Evolutionary conservation across 257 asterid species (phyloP).

Genomic region (Jasminum sambac): DNA sequence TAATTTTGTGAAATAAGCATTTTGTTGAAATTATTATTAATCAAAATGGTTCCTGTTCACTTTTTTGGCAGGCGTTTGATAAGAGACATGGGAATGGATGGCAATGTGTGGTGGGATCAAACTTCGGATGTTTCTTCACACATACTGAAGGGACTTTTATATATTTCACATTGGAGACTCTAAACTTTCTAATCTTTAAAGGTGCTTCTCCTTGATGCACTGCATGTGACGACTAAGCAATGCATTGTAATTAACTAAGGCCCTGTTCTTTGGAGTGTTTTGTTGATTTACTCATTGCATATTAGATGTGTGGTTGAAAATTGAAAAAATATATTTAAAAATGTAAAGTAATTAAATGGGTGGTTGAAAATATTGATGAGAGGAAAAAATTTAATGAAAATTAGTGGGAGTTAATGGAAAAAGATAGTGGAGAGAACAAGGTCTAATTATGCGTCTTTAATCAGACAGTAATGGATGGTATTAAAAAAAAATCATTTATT

Average conservation of each 20-base stretch:
- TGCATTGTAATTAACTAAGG: too few species aligned
- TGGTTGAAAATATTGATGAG: too few species aligned
- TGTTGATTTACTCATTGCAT: too few species aligned
- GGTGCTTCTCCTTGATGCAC: slow-evolving; percentile 51
- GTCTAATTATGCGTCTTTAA: background rate
- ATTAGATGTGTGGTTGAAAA: too few species aligned
- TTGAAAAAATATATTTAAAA: too few species aligned
- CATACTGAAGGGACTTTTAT: slow-evolving; percentile 81
- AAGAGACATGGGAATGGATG: slow-evolving; percentile 76
- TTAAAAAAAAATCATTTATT: background rate
- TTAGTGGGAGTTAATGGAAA: too few species aligned
- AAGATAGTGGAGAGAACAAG: too few species aligned
- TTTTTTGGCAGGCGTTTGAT: slow-evolving; percentile 73
- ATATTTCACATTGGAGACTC: slow-evolving; percentile 83
- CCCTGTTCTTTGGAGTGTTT: too few species aligned
- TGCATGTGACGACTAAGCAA: too few species aligned
- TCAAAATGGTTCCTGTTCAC: background rate
- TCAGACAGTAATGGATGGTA: background rate
- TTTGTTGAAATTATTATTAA: background rate
- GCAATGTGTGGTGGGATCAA: slow-evolving; percentile 97
- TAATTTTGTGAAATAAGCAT: too few species aligned
- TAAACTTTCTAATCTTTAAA: slow-evolving; percentile 89
- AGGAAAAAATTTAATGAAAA: too few species aligned
- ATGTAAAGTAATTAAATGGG: too few species aligned
- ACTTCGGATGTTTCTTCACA: slow-evolving; percentile 92